phyloP scores from a whole-genome alignment of 192 early-diverging fungal genomes.

The Mortierella antarctica region DNA sequence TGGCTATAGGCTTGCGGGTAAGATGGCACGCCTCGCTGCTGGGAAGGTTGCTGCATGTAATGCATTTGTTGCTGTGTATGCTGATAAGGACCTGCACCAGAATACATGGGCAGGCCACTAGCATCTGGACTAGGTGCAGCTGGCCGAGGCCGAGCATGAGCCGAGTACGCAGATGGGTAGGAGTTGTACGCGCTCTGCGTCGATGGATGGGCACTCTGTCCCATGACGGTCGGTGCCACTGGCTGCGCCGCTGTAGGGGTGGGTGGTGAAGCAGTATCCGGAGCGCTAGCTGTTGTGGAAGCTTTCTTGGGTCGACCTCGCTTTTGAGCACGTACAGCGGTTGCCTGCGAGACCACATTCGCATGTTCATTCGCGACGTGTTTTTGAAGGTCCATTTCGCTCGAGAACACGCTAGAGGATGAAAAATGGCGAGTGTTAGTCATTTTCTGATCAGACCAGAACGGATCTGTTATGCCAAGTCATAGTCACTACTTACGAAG shows the following conservation, averaged over 20 bases:
- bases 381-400: not conserved
- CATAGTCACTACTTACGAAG: not conserved
- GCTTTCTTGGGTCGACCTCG: constrained; percentile 20
- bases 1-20: constrained; percentile 15
- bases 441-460: too few species aligned
- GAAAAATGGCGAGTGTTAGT: not conserved
- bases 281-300: not conserved
- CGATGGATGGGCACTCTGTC: constrained; percentile 5
- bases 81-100: constrained; percentile 4
- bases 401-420: constrained; percentile 9
- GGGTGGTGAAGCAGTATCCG: constrained; percentile 2
- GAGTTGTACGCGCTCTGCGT: not conserved
- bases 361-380: constrained; percentile 22
- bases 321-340: not conserved
- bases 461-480: too few species aligned
- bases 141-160: not conserved
- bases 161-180: constrained; percentile 1
- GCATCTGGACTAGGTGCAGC: constrained; percentile 3
- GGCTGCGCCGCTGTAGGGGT: constrained; percentile 3
- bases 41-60: constrained; percentile 16
- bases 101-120: constrained; percentile 8
- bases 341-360: not conserved
- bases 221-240: not conserved
- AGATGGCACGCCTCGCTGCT: constrained; percentile 17
- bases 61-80: constrained; percentile 12